Evolutionary conservation across 805 yeast genomes (phyloP).

Genomic region (Candida andamanensis): DNA sequence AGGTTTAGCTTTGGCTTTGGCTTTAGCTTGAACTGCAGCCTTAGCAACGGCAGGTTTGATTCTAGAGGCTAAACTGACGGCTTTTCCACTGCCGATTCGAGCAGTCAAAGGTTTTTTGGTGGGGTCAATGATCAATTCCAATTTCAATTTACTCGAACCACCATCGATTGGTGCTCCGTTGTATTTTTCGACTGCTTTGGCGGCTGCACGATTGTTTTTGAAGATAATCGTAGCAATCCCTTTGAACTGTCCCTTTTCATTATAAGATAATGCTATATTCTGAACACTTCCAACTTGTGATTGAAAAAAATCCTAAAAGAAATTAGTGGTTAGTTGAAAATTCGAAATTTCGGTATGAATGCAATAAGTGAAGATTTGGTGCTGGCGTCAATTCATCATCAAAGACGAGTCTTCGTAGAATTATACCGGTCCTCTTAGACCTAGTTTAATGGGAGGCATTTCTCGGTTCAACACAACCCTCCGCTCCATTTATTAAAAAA

Average conservation of each 20-base stretch:
- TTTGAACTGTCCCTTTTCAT: slow-evolving; percentile 82
- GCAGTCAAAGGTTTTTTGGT: slow-evolving; percentile 66
- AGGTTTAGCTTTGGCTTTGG: slow-evolving; percentile 12
- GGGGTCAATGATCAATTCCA: slow-evolving; percentile 85
- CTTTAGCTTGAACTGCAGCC: slow-evolving; percentile 14
- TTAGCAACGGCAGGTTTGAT: slow-evolving; percentile 18
- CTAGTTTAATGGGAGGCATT: no score
- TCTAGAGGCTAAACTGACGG: slow-evolving; percentile 15
- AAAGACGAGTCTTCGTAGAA: no score
- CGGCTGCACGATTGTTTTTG: slow-evolving; percentile 62
- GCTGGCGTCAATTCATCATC: no score
- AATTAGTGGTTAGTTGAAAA: no score
- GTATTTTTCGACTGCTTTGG: slow-evolving; percentile 73
- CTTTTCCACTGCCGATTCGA: slow-evolving; percentile 57
- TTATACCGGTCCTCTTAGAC: no score
- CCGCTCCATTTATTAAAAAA: no score
- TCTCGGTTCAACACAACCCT: no score
- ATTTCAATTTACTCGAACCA: slow-evolving; percentile 69
- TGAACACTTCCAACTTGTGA: slow-evolving; percentile 82
- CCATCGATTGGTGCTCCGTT: slow-evolving; percentile 93
- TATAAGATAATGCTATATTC: slow-evolving; percentile 68
- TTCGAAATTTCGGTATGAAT: no score
- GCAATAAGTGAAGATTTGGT: no score
- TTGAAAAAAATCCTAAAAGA: slow-evolving; percentile 83
- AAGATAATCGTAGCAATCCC: slow-evolving; percentile 90